Percentiles rank a stretch among this genome's conserved stretches.
Evolutionary conservation across 768 basidiomycete species (phyloP).

Genomic region (Agaricus blazei): DNA sequence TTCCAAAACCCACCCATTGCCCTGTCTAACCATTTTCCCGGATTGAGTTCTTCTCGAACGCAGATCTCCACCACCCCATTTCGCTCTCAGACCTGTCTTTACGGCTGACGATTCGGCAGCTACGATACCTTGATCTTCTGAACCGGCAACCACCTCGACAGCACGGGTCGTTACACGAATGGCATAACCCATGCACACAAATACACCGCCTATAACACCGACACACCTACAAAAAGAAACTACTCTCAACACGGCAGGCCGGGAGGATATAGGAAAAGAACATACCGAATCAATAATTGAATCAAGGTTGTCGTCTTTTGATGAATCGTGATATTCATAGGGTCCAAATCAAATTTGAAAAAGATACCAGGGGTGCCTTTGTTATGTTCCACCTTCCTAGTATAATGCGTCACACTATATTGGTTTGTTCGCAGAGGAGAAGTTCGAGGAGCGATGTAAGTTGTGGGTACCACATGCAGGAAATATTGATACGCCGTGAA

Average conservation of each 20-base stretch:
- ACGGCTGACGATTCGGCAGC: conserved; percentile 62
- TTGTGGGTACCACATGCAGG: conserved; percentile 92
- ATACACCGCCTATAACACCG: conserved; percentile 92
- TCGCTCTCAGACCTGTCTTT: conserved; percentile 48
- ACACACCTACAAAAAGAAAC: conserved; percentile 39
- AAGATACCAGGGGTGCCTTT: conserved; percentile 89
- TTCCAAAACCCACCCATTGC: conserved; percentile 57
- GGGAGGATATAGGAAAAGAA: conserved; percentile 25
- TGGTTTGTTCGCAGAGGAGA: conserved; percentile 69
- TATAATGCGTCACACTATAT: conserved; percentile 94
- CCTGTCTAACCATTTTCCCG: conserved; percentile 49
- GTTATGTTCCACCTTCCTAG: conserved; percentile 67
- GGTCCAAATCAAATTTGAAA: conserved; percentile 97
- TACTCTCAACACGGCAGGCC: neutral
- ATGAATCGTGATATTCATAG: conserved; percentile 76
- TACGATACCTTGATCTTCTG: conserved; percentile 47
- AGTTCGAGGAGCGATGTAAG: conserved; percentile 75
- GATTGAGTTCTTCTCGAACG: conserved; percentile 42
- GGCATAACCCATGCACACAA: conserved; percentile 80
- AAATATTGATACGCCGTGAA: conserved; percentile 94
- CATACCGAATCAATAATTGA: conserved; percentile 64
- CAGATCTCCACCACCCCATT: conserved; percentile 65
- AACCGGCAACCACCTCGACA: conserved; percentile 59
- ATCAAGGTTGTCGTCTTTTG: conserved; percentile 83
- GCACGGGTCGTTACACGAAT: conserved; percentile 61